Conservation (phyloP, 1,139 yeast genomes). For the Yamadazyma jaroonii region DNA sequence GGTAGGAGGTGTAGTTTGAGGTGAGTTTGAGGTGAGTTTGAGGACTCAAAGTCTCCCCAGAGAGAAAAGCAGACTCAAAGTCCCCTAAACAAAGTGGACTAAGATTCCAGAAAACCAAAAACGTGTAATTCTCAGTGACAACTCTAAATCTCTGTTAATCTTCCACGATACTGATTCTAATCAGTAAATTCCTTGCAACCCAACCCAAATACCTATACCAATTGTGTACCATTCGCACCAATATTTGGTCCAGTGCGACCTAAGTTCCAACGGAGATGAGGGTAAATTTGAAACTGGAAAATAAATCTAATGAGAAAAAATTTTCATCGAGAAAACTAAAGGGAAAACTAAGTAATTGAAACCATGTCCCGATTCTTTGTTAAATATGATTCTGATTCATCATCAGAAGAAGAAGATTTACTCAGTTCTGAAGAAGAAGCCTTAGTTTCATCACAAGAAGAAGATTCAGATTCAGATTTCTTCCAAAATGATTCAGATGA, state of each 20-base stretch:
- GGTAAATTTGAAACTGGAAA: slow-evolving; percentile 4
- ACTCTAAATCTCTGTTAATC: too few species aligned
- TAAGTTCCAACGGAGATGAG: neutral
- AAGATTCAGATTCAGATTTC: slow-evolving; percentile 28
- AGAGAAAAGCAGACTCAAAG: too few species aligned
- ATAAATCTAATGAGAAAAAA: slow-evolving; percentile 1
- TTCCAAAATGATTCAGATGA: slow-evolving; percentile 32
- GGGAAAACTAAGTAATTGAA: slow-evolving; percentile 1
- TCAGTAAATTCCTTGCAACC: neutral
- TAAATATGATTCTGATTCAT: slow-evolving; percentile 59
- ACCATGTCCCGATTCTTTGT: slow-evolving; percentile 82
- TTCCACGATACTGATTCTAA: too few species aligned
- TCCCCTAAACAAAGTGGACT: too few species aligned
- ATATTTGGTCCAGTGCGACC: neutral
- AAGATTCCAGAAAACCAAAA: too few species aligned
- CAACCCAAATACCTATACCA: neutral
- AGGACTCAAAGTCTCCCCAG: too few species aligned
- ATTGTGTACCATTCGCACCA: neutral
- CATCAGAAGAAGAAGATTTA: slow-evolving; percentile 70
- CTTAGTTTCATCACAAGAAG: slow-evolving; percentile 17
- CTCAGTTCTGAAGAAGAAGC: slow-evolving; percentile 47
- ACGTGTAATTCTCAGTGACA: too few species aligned
- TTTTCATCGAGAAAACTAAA: slow-evolving; percentile 3
- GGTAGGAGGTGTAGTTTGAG: too few species aligned
- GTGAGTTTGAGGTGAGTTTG: too few species aligned